Conservation (phyloP, 73 alveolate genomes). For the Uronychia setigera region DNA sequence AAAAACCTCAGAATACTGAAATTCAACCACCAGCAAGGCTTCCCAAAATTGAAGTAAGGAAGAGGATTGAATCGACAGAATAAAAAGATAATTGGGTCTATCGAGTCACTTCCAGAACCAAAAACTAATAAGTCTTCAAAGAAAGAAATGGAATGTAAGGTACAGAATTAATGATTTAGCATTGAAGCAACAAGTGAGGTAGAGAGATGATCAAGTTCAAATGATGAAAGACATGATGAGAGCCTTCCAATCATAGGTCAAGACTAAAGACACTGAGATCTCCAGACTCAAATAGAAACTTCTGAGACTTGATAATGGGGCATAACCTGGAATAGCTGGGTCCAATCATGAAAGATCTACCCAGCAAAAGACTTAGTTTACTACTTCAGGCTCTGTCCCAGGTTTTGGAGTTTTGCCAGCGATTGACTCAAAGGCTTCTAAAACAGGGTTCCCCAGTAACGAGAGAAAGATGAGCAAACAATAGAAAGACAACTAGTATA, state of each 20-base stretch:
- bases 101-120: too few species aligned
- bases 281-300: background rate
- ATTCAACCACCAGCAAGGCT: too few species aligned
- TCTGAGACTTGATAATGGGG: background rate
- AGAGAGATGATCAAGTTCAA: background rate
- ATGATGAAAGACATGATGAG: background rate
- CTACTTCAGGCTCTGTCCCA: background rate
- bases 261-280: background rate
- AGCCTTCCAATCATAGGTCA: background rate
- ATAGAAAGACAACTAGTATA: too few species aligned
- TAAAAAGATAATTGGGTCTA: too few species aligned
- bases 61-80: too few species aligned
- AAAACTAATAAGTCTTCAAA: too few species aligned
- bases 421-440: background rate
- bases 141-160: too few species aligned
- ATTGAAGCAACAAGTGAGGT: background rate
- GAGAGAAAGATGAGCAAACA: background rate
- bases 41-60: too few species aligned
- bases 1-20: too few species aligned
- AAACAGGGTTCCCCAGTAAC: background rate
- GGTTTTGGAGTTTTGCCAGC: background rate
- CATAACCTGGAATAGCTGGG: background rate
- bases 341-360: too few species aligned
- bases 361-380: background rate
- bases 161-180: too few species aligned